These are phyloP conservation scores for Eucalyptus pauciflora DNA, from an alignment of 345 rosid genomes.

Conservation along the genomic window DNA sequence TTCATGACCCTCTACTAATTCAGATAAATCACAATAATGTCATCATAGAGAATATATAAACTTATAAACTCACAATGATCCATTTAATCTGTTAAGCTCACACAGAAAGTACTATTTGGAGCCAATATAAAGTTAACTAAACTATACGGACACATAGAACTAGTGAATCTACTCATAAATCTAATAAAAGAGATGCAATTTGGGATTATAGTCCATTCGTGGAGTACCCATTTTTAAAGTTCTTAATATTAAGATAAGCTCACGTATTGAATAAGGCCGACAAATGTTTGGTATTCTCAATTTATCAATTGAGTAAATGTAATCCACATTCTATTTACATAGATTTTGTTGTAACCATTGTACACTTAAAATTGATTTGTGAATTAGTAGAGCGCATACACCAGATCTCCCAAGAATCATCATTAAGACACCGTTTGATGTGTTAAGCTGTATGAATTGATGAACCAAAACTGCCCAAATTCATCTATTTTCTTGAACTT, in stretches of 20 bases:
- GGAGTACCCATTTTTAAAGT: not conserved
- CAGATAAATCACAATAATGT: not conserved
- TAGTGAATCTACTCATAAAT: not conserved
- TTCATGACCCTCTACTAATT: not conserved
- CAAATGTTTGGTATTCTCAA: not conserved
- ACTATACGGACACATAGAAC: not conserved
- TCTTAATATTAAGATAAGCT: not conserved
- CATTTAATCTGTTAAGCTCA: not conserved
- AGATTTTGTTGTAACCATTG: not conserved
- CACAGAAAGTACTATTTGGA: not conserved
- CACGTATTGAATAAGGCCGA: not conserved
- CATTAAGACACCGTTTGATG: not conserved
- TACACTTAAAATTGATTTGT: not conserved
- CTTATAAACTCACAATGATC: not conserved
- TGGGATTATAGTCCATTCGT: not conserved
- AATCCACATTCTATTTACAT: not conserved
- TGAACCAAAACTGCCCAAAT: not conserved
- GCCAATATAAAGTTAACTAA: not conserved
- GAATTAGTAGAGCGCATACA: not conserved
- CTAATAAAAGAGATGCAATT: not conserved
- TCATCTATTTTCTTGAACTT: not conserved
- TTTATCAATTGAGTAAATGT: not conserved
- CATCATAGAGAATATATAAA: not conserved
- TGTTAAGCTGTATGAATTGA: not conserved
- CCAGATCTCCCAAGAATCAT: not conserved